Evolutionary conservation across 305 asterid species (phyloP), one percentile per base, ranked within the genome.

Genomic region (Salvia sclarea): DNA sequence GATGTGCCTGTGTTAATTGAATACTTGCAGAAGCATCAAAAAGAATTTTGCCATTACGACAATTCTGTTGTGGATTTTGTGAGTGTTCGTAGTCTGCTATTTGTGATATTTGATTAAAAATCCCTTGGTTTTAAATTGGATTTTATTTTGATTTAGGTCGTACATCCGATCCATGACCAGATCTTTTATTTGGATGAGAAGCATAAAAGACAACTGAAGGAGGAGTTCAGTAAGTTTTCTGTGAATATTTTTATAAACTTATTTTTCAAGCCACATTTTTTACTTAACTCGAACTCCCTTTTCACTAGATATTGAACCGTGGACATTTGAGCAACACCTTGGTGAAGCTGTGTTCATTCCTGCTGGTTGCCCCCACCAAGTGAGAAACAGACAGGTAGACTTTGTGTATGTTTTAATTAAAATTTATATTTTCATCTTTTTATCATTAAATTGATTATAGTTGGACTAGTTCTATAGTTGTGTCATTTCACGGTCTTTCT

Each of bases 291-390:
- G 61, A 18, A 16, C 11, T 72, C 62, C 11, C 45, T n/a, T 53
- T 22, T 9, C 3, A 55, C 35, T 64, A 90, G 97, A 77, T 55
- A 61, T 90, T 70, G 97, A 88, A 72, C 85, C 97, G 5, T 88
- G 97, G 97, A 90, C 97, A 5, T 88, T 90, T 38, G 89, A 85
- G 76, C 96, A 89, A 70, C 73, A 83, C 62, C 84, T 84, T 67
- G 96, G 96, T 21, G 95, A 90, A 75, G 93, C 96, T 13, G 91
- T 87, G 59, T 85, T 89, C 80, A 87, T 89, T 68, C 96, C 96
- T 62, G 95, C 92, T 8, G 95, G 95, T 48, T 90, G 95, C 72
- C 96, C 96, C 5, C 93, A 87, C 74, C 96, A 89, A 89, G 92
- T 87, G 81, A 76, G 96, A 71, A 89, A 89, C 78, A 73, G 83